Conservation (phyloP, 805 yeast genomes). For the Saccharomycopsis fibuligera region DNA sequence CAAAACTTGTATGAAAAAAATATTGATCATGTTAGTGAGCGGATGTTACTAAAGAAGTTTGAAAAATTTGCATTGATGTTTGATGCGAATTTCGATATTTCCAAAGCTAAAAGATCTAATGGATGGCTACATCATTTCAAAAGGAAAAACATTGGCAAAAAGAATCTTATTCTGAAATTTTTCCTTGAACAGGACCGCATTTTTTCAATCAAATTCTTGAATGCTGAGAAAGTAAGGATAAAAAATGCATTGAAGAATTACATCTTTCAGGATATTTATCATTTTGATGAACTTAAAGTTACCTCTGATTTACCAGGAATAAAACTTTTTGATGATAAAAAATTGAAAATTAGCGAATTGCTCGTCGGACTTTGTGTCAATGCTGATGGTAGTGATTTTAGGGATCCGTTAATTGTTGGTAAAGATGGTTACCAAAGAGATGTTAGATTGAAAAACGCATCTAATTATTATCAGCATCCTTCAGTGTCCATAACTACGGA, state of each 20-base stretch:
- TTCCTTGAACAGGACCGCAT: slow-evolving; percentile 22
- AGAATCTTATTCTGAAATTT: slow-evolving; percentile 27
- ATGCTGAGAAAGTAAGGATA: slow-evolving; percentile 26
- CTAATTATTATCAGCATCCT: slow-evolving; percentile 20
- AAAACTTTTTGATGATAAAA: slow-evolving; percentile 6
- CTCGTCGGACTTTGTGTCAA: slow-evolving; percentile 27
- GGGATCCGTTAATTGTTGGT: slow-evolving; percentile 27
- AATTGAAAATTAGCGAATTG: slow-evolving; percentile 18
- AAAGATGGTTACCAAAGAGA: slow-evolving; percentile 2
- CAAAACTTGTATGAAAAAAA: slow-evolving; percentile 30
- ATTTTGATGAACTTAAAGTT: slow-evolving; percentile 32
- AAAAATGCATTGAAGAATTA: slow-evolving; percentile 20
- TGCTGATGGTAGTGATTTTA: slow-evolving; percentile 27
- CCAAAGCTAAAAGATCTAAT: slow-evolving; percentile 27
- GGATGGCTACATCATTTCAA: slow-evolving; percentile 40
- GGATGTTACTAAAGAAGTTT: slow-evolving; percentile 30
- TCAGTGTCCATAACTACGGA: slow-evolving; percentile 23
- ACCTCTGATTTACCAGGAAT: slow-evolving; percentile 22
- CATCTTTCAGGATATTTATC: slow-evolving; percentile 28
- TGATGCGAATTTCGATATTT: slow-evolving; percentile 11
- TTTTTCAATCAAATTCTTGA: slow-evolving; percentile 20
- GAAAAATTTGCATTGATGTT: slow-evolving; percentile 14
- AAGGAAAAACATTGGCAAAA: slow-evolving; percentile 26
- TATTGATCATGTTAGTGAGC: slow-evolving; percentile 26
- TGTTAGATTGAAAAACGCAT: neutral